These are phyloP conservation scores for Arthrobotrys entomopaga DNA, from an alignment of 2,329 filamentous ascomycete genomes.

Conservation along the genomic window DNA sequence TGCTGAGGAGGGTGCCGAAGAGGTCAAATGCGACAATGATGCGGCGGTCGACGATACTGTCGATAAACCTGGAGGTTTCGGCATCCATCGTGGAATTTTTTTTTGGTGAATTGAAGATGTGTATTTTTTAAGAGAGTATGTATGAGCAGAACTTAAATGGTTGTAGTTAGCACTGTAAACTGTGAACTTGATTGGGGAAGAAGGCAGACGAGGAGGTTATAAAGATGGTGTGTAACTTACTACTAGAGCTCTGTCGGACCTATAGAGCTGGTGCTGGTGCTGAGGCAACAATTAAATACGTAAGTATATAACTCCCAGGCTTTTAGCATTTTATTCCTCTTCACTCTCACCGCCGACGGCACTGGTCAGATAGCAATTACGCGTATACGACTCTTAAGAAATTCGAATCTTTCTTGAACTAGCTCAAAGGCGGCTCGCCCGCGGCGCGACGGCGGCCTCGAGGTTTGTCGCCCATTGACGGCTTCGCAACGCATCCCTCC, in stretches of 20 bases:
- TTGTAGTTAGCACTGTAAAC: too few species aligned
- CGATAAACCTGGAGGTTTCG: constrained; percentile 41
- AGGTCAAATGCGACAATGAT: constrained; percentile 75
- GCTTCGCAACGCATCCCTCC: not conserved
- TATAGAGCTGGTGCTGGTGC: too few species aligned
- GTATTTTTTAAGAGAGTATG: too few species aligned
- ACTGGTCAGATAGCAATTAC: constrained; percentile 4
- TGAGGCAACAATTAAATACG: not conserved
- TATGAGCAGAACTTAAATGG: too few species aligned
- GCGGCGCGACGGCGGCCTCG: not conserved
- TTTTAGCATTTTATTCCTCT: not conserved
- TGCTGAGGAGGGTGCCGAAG: constrained; percentile 79
- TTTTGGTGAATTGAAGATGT: too few species aligned
- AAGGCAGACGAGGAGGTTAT: not conserved
- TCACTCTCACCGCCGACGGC: constrained; percentile 12
- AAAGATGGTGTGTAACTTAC: not conserved
- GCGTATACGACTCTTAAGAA: not conserved
- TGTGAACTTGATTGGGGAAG: not conserved
- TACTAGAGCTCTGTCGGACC: not conserved
- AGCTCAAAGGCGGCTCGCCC: constrained; percentile 7
- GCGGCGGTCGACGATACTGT: constrained; percentile 46
- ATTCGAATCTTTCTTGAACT: constrained; percentile 10
- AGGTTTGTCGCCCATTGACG: not conserved
- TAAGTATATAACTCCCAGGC: not conserved
- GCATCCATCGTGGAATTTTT: constrained; percentile 20